Evolutionary conservation across 169 alveolate species (phyloP).

Genomic region (Sarcocystis neurona): DNA sequence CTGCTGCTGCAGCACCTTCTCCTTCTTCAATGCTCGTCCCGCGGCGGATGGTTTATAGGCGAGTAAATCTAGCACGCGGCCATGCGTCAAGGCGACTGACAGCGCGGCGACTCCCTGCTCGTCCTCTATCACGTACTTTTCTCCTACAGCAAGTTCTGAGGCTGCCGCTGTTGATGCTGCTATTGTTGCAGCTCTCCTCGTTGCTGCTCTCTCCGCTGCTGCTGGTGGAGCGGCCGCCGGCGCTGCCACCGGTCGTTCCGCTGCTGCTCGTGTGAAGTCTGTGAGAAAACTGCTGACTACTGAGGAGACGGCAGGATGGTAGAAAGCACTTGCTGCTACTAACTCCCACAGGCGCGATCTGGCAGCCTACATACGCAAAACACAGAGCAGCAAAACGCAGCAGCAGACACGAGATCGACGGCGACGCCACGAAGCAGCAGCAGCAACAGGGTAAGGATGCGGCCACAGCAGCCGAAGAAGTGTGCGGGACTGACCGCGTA

Average conservation of each 20-base stretch:
- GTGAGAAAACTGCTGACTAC: no score
- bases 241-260: no score
- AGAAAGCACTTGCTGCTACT: conserved; percentile 3
- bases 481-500: no score
- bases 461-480: no score
- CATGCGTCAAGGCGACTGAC: neutral
- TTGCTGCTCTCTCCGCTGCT: neutral
- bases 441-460: no score
- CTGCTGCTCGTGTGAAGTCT: no score
- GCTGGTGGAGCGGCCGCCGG: neutral
- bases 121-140: neutral
- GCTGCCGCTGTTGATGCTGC: no score
- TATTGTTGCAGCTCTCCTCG: neutral
- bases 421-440: no score
- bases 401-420: no score
- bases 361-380: neutral
- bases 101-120: neutral
- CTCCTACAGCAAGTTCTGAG: neutral
- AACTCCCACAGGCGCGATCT: neutral
- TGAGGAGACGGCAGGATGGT: neutral
- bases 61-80: conserved; percentile 23
- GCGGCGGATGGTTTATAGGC: conserved; percentile 2
- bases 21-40: neutral
- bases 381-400: neutral
- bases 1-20: neutral